These are phyloP conservation scores for Cadophora gregata DNA, from an alignment of 2,329 filamentous ascomycete species.

Conservation along the genomic window DNA sequence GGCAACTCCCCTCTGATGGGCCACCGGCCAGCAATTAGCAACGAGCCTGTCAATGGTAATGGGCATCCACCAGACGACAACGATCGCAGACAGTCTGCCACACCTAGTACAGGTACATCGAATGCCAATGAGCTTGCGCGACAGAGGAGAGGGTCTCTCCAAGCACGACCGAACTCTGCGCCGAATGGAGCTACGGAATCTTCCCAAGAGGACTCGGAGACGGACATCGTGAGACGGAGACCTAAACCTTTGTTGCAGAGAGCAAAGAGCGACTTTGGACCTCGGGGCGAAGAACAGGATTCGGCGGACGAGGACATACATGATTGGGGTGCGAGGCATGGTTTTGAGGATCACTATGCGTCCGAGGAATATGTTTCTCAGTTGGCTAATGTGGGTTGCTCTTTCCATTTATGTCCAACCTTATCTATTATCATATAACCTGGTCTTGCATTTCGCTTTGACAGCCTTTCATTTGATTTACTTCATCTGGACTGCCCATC, in stretches of 20 bases:
- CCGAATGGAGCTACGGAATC: slow-evolving; percentile 36
- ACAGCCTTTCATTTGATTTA: not conserved
- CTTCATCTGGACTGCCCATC: not conserved
- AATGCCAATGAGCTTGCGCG: not conserved
- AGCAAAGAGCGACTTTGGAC: slow-evolving; percentile 59
- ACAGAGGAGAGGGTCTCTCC: slow-evolving; percentile 18
- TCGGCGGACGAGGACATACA: slow-evolving; percentile 40
- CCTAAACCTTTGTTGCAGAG: slow-evolving; percentile 43
- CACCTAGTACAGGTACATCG: slow-evolving; percentile 9
- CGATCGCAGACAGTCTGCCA: slow-evolving; percentile 18
- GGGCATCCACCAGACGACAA: slow-evolving; percentile 28
- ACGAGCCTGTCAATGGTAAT: slow-evolving; percentile 37
- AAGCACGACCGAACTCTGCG: slow-evolving; percentile 33
- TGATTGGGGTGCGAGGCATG: slow-evolving; percentile 60
- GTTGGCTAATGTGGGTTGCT: slow-evolving; percentile 62
- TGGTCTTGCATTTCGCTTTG: not conserved
- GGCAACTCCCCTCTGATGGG: slow-evolving; percentile 33
- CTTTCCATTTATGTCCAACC: slow-evolving; percentile 35
- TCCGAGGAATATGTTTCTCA: slow-evolving; percentile 73
- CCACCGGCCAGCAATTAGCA: slow-evolving; percentile 36
- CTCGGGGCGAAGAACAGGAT: slow-evolving; percentile 47
- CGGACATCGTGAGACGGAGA: slow-evolving; percentile 35
- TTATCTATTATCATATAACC: not conserved
- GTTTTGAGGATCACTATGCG: slow-evolving; percentile 75
- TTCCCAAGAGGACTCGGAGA: slow-evolving; percentile 41